These are phyloP conservation scores for Cordyceps cateniannulata DNA, from an alignment of 2,329 filamentous ascomycete genomes.

Conservation along the genomic window DNA sequence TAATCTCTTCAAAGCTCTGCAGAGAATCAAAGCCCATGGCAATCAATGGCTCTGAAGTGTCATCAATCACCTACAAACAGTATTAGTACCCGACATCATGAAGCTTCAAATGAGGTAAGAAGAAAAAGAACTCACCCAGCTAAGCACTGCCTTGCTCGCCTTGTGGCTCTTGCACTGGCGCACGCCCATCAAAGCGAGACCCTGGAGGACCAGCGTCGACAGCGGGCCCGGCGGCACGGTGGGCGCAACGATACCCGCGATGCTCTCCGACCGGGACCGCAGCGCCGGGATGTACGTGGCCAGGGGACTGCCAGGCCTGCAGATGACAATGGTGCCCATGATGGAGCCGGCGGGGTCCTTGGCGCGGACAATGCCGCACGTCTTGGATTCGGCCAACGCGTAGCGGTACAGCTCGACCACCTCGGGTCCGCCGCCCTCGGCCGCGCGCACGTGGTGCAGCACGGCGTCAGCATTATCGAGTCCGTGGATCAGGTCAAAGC, in stretches of 20 bases:
- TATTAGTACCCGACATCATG: constrained; percentile 15
- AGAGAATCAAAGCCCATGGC: constrained; percentile 76
- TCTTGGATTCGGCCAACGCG: constrained; percentile 62
- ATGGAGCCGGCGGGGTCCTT: constrained; percentile 63
- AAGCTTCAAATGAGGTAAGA: neutral
- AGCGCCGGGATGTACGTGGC: constrained; percentile 65
- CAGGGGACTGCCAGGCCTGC: constrained; percentile 61
- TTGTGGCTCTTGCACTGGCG: constrained; percentile 76
- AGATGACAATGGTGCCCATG: constrained; percentile 74
- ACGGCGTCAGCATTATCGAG: constrained; percentile 69
- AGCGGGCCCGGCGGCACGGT: constrained; percentile 66
- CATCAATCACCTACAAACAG: constrained; percentile 53
- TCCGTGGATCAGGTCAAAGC: constrained; percentile 79
- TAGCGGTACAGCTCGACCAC: constrained; percentile 73
- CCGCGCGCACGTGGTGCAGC: constrained; percentile 61
- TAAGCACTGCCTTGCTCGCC: constrained; percentile 65
- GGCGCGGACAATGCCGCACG: constrained; percentile 77
- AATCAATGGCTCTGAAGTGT: constrained; percentile 64
- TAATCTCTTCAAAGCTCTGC: constrained; percentile 77
- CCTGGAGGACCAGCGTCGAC: constrained; percentile 65
- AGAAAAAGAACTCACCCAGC: constrained; percentile 58
- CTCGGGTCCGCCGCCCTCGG: constrained; percentile 63
- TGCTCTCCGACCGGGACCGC: constrained; percentile 49
- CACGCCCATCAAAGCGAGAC: constrained; percentile 72
- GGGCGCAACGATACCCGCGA: constrained; percentile 74